Evolutionary conservation across 768 basidiomycete genomes (phyloP), one percentile per base, ranked within the genome.

Genomic region (Amylocystis lapponica): DNA sequence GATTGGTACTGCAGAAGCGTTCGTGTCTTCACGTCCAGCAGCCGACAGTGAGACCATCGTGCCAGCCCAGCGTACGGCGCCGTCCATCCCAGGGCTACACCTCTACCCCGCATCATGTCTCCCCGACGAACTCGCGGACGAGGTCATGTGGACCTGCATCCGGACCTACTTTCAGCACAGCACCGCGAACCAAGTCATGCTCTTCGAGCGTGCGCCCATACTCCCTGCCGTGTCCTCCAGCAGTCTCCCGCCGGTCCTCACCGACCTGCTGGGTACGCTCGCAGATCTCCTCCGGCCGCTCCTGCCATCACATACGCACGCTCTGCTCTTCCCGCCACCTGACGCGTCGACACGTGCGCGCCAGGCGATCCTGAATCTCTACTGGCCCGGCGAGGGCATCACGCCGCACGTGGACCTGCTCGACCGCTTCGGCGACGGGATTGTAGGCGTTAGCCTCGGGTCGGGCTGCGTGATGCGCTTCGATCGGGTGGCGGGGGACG

Each of bases 301-400:
- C 13, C 62, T 92, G 3, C 76, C 83, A 0, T 37, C 55, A 2
- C 59, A 67, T 21, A 73, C 69, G 0, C 71, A 82, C 48, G 54
- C 61, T 6, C 67, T 87, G 16, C 69, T 90, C 19, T 90, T 90
- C 54, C 81, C 84, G 1, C 49, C 59, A 1, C 51, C 52, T 14
- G 46, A 48, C 5, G 51, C 56, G 33, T 64, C 71, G 23, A 60
- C 64, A 40, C 47, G 62, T 20, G 83, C 87, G 0, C 74, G 90
- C 21, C 93, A 97, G 58, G 87, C 81, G 1, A 98, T 97, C 43
- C 52, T 97, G 40, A 98, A 97, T 59, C 68, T 93, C 2, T 98
- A 98, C 60, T 66, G 67, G 17, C 89, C 92, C 0, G 94, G 94
- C 6, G 80, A 92, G 59, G 94, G 94, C 10, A 97, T 98, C 51